phyloP scores from a whole-genome alignment of 164 flowering plant species.

The Tinospora cordifolia region DNA sequence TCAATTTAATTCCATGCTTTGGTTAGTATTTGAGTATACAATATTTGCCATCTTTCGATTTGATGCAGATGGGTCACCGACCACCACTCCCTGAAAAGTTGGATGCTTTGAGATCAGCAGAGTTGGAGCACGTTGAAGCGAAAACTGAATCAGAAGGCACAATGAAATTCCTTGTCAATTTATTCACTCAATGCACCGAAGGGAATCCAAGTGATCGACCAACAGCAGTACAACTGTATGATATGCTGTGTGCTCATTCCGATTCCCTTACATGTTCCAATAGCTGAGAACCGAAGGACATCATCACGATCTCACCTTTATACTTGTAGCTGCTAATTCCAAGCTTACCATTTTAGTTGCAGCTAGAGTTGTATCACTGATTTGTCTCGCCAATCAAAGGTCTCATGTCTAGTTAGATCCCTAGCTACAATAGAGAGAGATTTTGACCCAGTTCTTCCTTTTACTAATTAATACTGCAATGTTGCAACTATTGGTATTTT shows the following conservation, averaged over 20 bases:
- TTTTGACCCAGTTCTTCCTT: too few species aligned
- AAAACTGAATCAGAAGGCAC: conserved; percentile 31
- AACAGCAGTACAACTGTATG: conserved; percentile 48
- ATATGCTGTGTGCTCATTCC: conserved; percentile 27
- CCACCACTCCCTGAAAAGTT: conserved; percentile 58
- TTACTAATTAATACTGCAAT: too few species aligned
- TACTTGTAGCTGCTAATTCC: conserved; percentile 1
- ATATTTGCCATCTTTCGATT: background rate
- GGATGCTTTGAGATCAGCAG: conserved; percentile 31
- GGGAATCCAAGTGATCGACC: conserved; percentile 64
- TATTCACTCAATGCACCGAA: conserved; percentile 56
- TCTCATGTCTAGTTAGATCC: too few species aligned
- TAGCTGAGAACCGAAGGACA: background rate
- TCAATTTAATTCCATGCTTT: background rate
- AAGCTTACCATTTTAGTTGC: background rate
- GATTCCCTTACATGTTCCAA: background rate
- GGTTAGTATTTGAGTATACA: background rate
- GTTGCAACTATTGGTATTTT: too few species aligned
- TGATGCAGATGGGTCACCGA: conserved; percentile 52
- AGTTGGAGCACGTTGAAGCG: conserved; percentile 11
- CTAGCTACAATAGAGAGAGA: too few species aligned
- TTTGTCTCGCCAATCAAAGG: too few species aligned
- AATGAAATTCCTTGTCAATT: conserved; percentile 43
- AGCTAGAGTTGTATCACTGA: too few species aligned
- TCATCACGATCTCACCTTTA: background rate